A percentile compares a stretch with the other conserved stretches of the same genome.
Conservation (phyloP, 2,329 filamentous ascomycete species). For the Colletotrichum lini region DNA sequence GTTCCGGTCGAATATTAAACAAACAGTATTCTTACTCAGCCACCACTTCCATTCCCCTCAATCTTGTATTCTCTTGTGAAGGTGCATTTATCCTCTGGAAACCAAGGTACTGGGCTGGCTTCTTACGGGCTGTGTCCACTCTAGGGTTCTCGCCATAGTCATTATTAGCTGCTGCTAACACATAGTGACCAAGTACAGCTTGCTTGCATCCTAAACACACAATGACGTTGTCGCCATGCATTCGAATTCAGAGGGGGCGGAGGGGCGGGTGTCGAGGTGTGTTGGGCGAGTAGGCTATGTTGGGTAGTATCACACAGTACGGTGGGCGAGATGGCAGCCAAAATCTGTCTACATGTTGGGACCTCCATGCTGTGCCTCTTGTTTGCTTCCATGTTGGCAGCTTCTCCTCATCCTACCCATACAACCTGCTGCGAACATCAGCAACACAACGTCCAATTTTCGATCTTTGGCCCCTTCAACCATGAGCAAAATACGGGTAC, state of each 20-base stretch:
- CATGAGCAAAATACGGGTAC: slow-evolving; percentile 42
- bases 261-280: background rate
- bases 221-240: background rate
- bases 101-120: too few species aligned
- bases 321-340: too few species aligned
- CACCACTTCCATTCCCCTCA: background rate
- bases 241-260: too few species aligned
- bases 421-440: background rate
- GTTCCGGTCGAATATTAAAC: too few species aligned
- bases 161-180: background rate
- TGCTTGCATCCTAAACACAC: background rate
- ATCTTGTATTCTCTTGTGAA: background rate
- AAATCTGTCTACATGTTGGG: background rate
- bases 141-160: background rate
- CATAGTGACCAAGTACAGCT: background rate
- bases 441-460: background rate
- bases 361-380: background rate
- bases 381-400: background rate
- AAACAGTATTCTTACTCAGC: too few species aligned
- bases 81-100: background rate
- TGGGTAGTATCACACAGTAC: background rate
- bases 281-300: background rate
- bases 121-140: too few species aligned
- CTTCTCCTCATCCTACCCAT: background rate
- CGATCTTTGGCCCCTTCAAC: background rate